phyloP scores from a whole-genome alignment of 2,329 filamentous ascomycete species.

The Apiospora kogelbergensis region DNA sequence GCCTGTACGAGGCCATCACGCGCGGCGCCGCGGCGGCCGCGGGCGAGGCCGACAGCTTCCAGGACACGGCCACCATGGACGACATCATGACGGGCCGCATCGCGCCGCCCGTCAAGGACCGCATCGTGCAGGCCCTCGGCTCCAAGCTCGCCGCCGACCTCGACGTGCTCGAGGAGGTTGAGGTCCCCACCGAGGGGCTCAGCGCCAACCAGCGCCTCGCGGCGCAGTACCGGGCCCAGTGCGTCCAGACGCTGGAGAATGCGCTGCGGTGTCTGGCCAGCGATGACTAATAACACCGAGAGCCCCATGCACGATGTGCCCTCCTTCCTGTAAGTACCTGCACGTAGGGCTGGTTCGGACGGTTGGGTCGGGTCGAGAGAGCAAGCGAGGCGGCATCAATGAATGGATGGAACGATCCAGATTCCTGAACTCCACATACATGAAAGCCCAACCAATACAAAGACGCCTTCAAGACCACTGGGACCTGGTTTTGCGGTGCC shows the following conservation, averaged over 20 bases:
- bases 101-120: conserved; percentile 37
- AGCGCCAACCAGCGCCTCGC: conserved; percentile 50
- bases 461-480: neutral
- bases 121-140: conserved; percentile 35
- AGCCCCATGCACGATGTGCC: neutral
- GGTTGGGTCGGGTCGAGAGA: too few relatives aligned
- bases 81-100: conserved; percentile 45
- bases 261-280: conserved; percentile 30
- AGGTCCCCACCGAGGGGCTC: conserved; percentile 34
- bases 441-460: too few relatives aligned
- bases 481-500: neutral
- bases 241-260: conserved; percentile 46
- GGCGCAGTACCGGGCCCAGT: conserved; percentile 48
- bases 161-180: conserved; percentile 45
- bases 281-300: neutral
- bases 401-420: too few relatives aligned
- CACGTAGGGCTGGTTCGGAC: too few relatives aligned
- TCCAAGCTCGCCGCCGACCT: conserved; percentile 42
- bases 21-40: conserved; percentile 5
- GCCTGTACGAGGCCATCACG: conserved; percentile 41
- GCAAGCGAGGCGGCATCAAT: too few relatives aligned
- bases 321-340: neutral
- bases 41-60: conserved; percentile 11
- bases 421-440: too few relatives aligned
- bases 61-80: conserved; percentile 27